A percentile compares a stretch with the other conserved stretches of the same genome.
Conservation (phyloP, 345 rosid genomes). For the Turnera subulata region DNA sequence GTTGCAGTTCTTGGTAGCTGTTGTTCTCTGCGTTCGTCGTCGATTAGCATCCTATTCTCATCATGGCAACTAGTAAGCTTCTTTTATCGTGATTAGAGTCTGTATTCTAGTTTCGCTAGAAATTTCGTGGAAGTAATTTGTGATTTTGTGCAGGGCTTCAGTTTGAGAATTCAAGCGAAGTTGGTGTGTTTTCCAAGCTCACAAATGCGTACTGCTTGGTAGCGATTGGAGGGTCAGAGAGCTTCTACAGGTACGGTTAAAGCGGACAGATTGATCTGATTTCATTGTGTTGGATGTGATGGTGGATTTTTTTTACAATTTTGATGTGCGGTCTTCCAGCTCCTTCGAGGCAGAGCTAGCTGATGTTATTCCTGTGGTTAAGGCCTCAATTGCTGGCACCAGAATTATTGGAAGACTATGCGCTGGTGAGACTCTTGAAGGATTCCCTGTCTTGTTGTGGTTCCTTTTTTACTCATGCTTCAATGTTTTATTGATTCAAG, state of each 20-base stretch:
- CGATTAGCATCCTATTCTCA: not conserved
- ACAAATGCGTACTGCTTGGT: conserved; percentile 90
- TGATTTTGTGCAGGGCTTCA: conserved; percentile 51
- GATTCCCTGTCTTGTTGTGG: too few relatives aligned
- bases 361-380: conserved; percentile 80
- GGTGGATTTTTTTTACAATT: not conserved
- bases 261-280: not conserved
- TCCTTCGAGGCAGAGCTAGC: conserved; percentile 82
- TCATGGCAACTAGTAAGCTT: conserved; percentile 39
- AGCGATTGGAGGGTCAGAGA: conserved; percentile 81
- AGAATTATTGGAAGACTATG: conserved; percentile 83
- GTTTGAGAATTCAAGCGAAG: conserved; percentile 82
- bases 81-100: not conserved
- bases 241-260: conserved; percentile 66
- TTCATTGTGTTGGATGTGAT: not conserved
- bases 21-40: too few relatives aligned
- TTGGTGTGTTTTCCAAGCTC: conserved; percentile 83
- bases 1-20: too few relatives aligned
- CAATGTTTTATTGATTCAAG: not conserved
- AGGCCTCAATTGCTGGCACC: conserved; percentile 81
- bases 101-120: not conserved
- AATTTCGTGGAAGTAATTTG: not conserved
- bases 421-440: conserved; percentile 48
- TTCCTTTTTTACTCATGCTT: not conserved
- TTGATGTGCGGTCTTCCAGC: conserved; percentile 23